These are phyloP conservation scores for Colletotrichum sublineola DNA, from an alignment of 2,329 filamentous ascomycete species.

Conservation along the genomic window DNA sequence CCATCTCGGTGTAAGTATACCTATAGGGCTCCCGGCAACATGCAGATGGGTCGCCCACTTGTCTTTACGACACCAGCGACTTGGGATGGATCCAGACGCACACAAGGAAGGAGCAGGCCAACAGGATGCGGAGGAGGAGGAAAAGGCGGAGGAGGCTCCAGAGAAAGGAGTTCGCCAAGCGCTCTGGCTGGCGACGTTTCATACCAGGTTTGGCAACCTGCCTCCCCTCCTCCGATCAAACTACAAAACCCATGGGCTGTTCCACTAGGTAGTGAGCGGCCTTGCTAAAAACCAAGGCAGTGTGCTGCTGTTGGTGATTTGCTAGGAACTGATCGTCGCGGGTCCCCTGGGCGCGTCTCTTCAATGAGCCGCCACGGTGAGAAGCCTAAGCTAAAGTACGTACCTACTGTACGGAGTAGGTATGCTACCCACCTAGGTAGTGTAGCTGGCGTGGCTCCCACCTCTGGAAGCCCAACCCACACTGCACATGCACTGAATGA, in stretches of 20 bases:
- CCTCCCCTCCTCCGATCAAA: conserved; percentile 27
- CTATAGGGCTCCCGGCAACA: neutral
- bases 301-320: too few relatives aligned
- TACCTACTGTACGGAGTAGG: too few relatives aligned
- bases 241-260: conserved; percentile 7
- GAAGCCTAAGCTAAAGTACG: too few relatives aligned
- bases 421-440: too few relatives aligned
- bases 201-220: conserved; percentile 41
- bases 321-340: neutral
- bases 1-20: neutral
- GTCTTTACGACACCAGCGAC: conserved; percentile 9
- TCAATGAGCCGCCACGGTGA: neutral
- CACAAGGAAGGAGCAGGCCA: neutral
- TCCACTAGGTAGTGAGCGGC: conserved; percentile 1
- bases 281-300: too few relatives aligned
- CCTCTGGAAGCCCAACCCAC: conserved; percentile 8
- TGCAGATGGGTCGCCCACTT: neutral
- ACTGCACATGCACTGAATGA: neutral
- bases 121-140: neutral
- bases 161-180: conserved; percentile 27
- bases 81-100: conserved; percentile 2
- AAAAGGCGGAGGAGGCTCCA: neutral
- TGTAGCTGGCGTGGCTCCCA: neutral
- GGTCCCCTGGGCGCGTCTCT: neutral
- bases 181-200: conserved; percentile 30